Evolutionary conservation across 2,329 filamentous ascomycete genomes (phyloP), one percentile per base, ranked within the genome.

Genomic region (Salinomyces thailandicus): DNA sequence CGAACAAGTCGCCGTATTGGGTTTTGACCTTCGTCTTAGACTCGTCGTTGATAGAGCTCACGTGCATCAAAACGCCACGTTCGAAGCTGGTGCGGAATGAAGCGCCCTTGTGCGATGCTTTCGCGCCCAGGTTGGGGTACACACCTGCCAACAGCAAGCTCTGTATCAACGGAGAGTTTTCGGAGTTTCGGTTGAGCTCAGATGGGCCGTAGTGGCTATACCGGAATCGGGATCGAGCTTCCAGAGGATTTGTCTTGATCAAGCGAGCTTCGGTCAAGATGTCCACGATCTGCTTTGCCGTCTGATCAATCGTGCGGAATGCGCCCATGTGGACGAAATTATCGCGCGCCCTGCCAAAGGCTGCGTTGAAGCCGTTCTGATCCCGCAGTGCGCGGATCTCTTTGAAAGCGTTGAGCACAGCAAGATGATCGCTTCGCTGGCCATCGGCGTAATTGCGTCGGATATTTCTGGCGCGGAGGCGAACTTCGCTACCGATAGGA

Each of bases 351-450:
- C 55, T 61, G 3, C 49, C 27, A 3, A 40, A 45, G n/a, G 62
- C 60, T 7, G 39, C 38, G 4, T 43, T 15, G 14, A 45, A 29
- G 3, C 62, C 63, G 9, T 53, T 15, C 31, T 54, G 41, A 19
- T 54, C 44, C 16, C 50, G 45, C n/a, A 54, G 36, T 3, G 49
- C 37, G 17, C 61, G 57, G 34, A 67, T 50, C 24, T 61, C 57
- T 18, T 53, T 52, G 44, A 67, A 67, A 9, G 65, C 65, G 26
- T 67, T 64, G 27, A 69, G 41, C 5, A 58, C 43, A 22, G 59
- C 59, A 16, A 71, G 59, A 37, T 71, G 67, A 39, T 72, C 68
- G 37, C 66, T 69, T 4, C 46, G 47, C 3, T 59, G 58, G 5
- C 53, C 52, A 12, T 51, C 42, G 5, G 55, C 53, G 42, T 62